Evolutionary conservation across 2,329 filamentous ascomycete genomes (phyloP).

Genomic region (Colletotrichum brevisporum): DNA sequence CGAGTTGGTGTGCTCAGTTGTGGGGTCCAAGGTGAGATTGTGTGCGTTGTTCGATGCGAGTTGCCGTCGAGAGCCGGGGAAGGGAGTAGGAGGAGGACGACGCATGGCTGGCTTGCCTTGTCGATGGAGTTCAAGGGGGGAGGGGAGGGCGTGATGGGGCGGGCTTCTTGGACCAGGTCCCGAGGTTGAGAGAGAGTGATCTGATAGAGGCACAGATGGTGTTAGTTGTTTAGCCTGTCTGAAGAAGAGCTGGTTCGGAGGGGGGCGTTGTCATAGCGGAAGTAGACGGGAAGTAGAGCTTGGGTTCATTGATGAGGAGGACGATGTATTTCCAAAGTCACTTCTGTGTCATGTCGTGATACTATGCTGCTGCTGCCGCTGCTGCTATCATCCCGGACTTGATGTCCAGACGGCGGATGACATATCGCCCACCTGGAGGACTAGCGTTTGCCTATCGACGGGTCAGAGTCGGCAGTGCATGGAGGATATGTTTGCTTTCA

Average conservation of each 20-base stretch:
- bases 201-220: neutral
- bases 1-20: constrained; percentile 2
- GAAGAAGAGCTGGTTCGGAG: neutral
- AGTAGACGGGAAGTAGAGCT: constrained; percentile 12
- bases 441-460: neutral
- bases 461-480: neutral
- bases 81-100: neutral
- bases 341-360: constrained; percentile 12
- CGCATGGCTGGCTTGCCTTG: neutral
- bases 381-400: neutral
- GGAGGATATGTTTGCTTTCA: constrained; percentile 1
- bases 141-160: neutral
- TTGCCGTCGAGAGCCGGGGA: constrained; percentile 1
- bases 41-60: neutral
- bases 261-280: constrained; percentile 18
- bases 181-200: neutral
- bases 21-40: neutral
- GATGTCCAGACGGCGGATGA: neutral
- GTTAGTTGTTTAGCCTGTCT: no score
- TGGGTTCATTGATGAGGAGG: neutral
- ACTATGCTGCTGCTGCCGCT: neutral
- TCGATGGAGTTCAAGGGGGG: neutral
- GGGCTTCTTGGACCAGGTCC: neutral
- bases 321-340: constrained; percentile 24
- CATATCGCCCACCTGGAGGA: constrained; percentile 12